Evolutionary conservation across 495 filamentous ascomycete species (phyloP), one percentile per base, ranked within the genome.

Genomic region (Trichocladium uniseriatum): DNA sequence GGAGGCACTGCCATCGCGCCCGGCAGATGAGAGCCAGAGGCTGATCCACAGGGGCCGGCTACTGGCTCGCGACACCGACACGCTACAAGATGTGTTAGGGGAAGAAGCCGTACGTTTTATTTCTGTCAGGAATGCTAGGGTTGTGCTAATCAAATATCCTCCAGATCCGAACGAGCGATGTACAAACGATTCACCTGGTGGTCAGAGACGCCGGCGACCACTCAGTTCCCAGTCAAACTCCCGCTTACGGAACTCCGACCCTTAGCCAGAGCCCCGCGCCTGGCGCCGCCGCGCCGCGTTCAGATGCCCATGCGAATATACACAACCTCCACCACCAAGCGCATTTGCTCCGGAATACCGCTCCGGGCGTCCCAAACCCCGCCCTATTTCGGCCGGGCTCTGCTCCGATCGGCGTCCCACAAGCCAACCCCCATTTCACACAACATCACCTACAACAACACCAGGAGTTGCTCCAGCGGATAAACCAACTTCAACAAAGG

Each of bases 31-130:
- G 4, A 68, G 67, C 4, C 83, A 87, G 57, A 70, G 82, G 10
- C 59, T 89, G 37, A 87, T 88, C 21, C 80, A 84, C 53, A 68
- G 77, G 48, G 85, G 84, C 7, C 78, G 77, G 41, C 62, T 78
- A 29, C 67, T 87, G 16, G 50, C 62, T 16, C 70, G 73, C 49
- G 73, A 81, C 16, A 65, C 53, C 15, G 70, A 73, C 22, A 82
- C 72, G 0, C 66, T 89, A 59, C 54, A 69, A 37, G 74, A 77
- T 15, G 60, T 86, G 0, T 77, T 88, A 55, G 48, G 48, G 9
- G 48, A 51, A 13, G 43, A 55, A 41, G 32, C 43, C 14, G 53
- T 55, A 43, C 4, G 53, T 42, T 14, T 35, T n/a, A 21, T 38
- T 27, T 18, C 4, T 34, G 6, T 34, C 11, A 22, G 9, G 31